phyloP scores from a whole-genome alignment of 345 rosid genomes.

The Gossypium anomalum region DNA sequence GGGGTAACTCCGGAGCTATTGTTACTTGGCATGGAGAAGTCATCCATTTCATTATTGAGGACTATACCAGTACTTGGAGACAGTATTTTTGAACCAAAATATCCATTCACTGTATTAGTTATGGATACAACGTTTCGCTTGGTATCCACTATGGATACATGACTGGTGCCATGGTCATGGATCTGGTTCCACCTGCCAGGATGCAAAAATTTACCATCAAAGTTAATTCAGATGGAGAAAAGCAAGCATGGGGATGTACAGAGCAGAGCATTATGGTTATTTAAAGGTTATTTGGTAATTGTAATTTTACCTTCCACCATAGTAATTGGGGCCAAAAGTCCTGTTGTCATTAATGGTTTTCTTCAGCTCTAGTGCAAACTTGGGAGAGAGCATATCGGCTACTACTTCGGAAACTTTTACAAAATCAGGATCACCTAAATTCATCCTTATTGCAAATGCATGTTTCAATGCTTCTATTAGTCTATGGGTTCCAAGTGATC shows the following conservation, averaged over 20 bases:
- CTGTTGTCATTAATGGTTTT: constrained; percentile 40
- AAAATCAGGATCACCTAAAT: constrained; percentile 70
- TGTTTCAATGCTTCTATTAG: constrained; percentile 57
- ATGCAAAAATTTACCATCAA: neutral
- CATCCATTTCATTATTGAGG: constrained; percentile 70
- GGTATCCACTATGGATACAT: constrained; percentile 48
- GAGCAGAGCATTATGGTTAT: neutral
- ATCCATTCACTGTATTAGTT: constrained; percentile 54
- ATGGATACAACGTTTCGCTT: constrained; percentile 53
- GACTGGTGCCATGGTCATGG: constrained; percentile 61
- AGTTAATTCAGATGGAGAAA: neutral
- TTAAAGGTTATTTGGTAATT: neutral
- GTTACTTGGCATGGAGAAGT: constrained; percentile 38
- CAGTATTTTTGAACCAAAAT: constrained; percentile 46
- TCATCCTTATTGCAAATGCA: constrained; percentile 56
- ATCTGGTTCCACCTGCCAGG: constrained; percentile 48
- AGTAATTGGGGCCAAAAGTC: constrained; percentile 46
- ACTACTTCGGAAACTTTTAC: constrained; percentile 29
- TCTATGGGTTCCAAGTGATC: constrained; percentile 48
- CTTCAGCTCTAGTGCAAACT: constrained; percentile 40
- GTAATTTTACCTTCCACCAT: constrained; percentile 46
- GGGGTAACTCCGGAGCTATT: constrained; percentile 9
- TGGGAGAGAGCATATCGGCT: constrained; percentile 53
- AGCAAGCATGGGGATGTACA: too few species aligned
- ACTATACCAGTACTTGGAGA: constrained; percentile 58